Evolutionary conservation across 2,329 filamentous ascomycete species (phyloP).

Genomic region (Xylaria hypoxylon): DNA sequence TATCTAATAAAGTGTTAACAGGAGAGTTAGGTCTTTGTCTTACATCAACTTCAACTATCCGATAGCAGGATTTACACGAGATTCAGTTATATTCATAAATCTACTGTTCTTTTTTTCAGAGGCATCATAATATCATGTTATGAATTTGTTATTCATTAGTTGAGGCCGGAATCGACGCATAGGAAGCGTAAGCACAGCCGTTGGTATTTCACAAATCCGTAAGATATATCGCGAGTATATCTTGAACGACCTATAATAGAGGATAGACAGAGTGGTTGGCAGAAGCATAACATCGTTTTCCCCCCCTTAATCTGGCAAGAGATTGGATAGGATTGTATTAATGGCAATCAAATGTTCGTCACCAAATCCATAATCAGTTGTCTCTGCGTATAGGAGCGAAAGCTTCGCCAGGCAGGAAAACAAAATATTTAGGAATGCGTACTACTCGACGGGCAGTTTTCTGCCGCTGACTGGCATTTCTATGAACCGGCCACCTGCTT

Average conservation of each 20-base stretch:
- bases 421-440: neutral
- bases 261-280: neutral
- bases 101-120: too few species aligned
- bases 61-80: too few species aligned
- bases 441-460: slow-evolving; percentile 50
- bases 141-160: too few species aligned
- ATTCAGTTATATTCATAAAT: too few species aligned
- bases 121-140: too few species aligned
- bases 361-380: slow-evolving; percentile 39
- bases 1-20: neutral
- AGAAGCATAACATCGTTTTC: neutral
- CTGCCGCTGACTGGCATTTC: slow-evolving; percentile 54
- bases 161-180: neutral
- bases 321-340: slow-evolving; percentile 33
- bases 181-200: neutral
- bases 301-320: neutral
- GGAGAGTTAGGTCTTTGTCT: too few species aligned
- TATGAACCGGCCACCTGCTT: slow-evolving; percentile 48
- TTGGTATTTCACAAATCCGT: neutral
- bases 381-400: slow-evolving; percentile 29
- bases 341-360: slow-evolving; percentile 50
- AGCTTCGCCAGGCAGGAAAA: neutral
- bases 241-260: neutral
- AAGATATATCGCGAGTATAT: neutral
- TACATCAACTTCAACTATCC: too few species aligned